A percentile compares a stretch with the other conserved stretches of the same genome.
Conservation (phyloP, 345 rosid species). For the Raphanus raphanistrum region DNA sequence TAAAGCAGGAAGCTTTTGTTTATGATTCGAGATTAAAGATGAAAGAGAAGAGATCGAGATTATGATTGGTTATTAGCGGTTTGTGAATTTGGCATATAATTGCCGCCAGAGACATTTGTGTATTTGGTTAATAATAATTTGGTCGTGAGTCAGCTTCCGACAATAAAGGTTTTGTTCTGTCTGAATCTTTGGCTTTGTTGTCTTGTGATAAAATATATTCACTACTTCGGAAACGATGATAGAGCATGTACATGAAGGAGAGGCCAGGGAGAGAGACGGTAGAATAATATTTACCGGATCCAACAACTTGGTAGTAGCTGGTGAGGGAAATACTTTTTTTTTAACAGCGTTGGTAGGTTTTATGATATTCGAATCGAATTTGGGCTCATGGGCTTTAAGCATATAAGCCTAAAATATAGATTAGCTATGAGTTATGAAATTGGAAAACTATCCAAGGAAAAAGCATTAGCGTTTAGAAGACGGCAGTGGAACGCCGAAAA, state of each 20-base stretch:
- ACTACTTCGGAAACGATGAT: not conserved
- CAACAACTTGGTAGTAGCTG: not conserved
- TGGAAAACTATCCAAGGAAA: not conserved
- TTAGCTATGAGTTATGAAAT: not conserved
- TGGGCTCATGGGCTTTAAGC: not conserved
- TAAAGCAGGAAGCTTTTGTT: not conserved
- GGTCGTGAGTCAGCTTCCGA: slow-evolving; percentile 32
- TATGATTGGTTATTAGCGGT: slow-evolving; percentile 20
- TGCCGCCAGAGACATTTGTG: slow-evolving; percentile 20
- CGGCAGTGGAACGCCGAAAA: not conserved
- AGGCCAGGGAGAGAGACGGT: not conserved
- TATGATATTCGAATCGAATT: not conserved
- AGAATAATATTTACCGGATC: not conserved
- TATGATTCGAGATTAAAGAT: not conserved
- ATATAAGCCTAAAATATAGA: not conserved
- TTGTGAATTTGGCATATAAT: slow-evolving; percentile 23
- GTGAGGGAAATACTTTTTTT: not conserved
- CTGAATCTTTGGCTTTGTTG: slow-evolving; percentile 18
- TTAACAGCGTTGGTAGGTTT: not conserved
- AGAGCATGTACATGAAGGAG: not conserved
- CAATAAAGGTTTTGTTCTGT: not conserved
- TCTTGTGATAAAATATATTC: not conserved
- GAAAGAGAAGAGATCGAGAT: slow-evolving; percentile 1
- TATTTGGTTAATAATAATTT: not conserved
- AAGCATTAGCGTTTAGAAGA: not conserved